Evolutionary conservation across 768 basidiomycete species (phyloP), one percentile per base, ranked within the genome.

Genomic region (Lactarius quietus): DNA sequence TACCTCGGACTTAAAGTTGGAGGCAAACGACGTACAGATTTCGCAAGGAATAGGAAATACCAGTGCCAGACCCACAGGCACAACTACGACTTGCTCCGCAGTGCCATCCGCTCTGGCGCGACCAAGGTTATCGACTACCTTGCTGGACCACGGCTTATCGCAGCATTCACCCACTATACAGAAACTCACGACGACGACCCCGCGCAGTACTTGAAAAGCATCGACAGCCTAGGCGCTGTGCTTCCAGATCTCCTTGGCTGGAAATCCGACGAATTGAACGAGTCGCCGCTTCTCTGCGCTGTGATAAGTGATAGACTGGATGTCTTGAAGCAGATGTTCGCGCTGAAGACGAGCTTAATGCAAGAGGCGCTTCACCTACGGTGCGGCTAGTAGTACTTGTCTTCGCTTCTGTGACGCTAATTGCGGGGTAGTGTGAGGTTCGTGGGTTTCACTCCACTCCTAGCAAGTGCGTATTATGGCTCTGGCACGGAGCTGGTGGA

Each of bases 1-100:
- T 88, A 87, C 68, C 81, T 86, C 20, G 86, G 86, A 0, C 76
- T 88, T 48, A 81, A 81, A 61, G 83, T 87, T 26, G 83, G 86
- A 64, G 86, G 85, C n/a, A 85, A 84, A 76, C 86, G 87, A n/a
- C n/a, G 87, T 77, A 83, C 3, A 76, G n/a, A n/a, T n/a, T n/a
- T n/a, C 77, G 18, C 84, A 86, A 68, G 76, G 67, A 72, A n/a
- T 75, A 80, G 1, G 69, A 63, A 17, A 55, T 59, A 28, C 1
- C 36, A 1, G 33, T 39, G 10, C 48, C 48, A 23, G 29, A 3
- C n/a, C n/a, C n/a, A n/a, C n/a, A n/a, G 7, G 20, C 43, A 61
- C 43, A 59, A 59, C 18, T 68, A 38, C 12, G 48, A 52, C 39
- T 6, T 65, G 18, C 55, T 67, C 26, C 64, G 61, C 17, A 38